phyloP scores from a whole-genome alignment of 768 basidiomycete genomes.

The Suillus plorans region DNA sequence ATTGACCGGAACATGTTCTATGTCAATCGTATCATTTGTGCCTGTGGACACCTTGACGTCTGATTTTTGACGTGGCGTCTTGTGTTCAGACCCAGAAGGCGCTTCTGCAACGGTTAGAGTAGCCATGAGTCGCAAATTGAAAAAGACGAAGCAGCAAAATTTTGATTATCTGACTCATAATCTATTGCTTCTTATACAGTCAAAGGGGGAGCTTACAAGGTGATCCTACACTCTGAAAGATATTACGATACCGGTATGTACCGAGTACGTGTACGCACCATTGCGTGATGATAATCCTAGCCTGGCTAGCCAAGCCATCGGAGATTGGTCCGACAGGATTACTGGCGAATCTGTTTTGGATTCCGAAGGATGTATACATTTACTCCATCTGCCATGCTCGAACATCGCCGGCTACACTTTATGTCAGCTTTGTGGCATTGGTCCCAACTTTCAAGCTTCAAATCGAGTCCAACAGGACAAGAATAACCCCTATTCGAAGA shows the following conservation, averaged over 20 bases:
- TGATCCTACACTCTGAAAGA: background rate
- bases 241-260: background rate
- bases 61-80: background rate
- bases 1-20: conserved; percentile 42
- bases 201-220: background rate
- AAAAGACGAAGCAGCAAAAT: background rate
- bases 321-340: background rate
- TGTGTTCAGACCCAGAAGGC: background rate
- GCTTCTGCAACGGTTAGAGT: background rate
- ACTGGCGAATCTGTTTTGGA: background rate
- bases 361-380: background rate
- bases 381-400: background rate
- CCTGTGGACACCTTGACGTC: background rate
- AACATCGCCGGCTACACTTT: no score
- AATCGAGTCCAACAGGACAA: background rate
- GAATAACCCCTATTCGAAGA: background rate
- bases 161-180: background rate
- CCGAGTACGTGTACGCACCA: background rate
- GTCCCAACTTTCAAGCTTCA: background rate
- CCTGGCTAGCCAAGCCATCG: background rate
- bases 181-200: conserved; percentile 1
- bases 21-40: conserved; percentile 21
- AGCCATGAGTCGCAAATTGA: background rate
- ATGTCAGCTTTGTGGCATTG: background rate
- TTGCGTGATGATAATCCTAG: background rate